Evolutionary conservation across 257 asterid genomes (phyloP).

Genomic region (Coffea eugenioides): DNA sequence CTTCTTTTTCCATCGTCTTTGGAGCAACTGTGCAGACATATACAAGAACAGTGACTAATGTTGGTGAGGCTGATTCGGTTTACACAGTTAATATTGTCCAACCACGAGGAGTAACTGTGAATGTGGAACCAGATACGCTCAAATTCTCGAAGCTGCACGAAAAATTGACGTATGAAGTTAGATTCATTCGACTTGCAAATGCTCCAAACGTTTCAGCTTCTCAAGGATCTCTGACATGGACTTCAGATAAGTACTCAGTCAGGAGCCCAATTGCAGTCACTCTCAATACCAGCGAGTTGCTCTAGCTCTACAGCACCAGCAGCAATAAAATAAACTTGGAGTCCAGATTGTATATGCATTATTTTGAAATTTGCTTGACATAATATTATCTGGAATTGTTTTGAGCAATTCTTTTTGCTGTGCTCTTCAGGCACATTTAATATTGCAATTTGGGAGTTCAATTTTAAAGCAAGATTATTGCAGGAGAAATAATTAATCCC

Average conservation of each 20-base stretch:
- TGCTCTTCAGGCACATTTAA: too few species aligned
- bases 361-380: too few species aligned
- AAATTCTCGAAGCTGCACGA: constrained; percentile 7
- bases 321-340: too few species aligned
- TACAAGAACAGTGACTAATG: constrained; percentile 18
- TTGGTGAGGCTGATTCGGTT: constrained; percentile 13
- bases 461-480: too few species aligned
- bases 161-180: constrained; percentile 17
- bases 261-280: too few species aligned
- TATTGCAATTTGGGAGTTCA: too few species aligned
- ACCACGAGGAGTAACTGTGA: constrained; percentile 13
- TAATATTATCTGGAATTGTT: too few species aligned
- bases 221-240: constrained; percentile 21
- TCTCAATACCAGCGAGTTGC: too few species aligned
- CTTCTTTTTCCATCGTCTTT: constrained; percentile 18
- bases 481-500: too few species aligned
- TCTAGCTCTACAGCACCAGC: too few species aligned
- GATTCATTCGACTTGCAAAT: constrained; percentile 2
- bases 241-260: background rate
- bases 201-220: background rate
- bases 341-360: too few species aligned
- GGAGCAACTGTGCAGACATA: background rate
- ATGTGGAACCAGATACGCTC: constrained; percentile 5
- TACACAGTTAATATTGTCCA: constrained; percentile 10
- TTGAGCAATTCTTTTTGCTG: too few species aligned